These are phyloP conservation scores for Moniliella sp. DNA, from an alignment of 1,284 basidiomycete species.

Conservation along the genomic window DNA sequence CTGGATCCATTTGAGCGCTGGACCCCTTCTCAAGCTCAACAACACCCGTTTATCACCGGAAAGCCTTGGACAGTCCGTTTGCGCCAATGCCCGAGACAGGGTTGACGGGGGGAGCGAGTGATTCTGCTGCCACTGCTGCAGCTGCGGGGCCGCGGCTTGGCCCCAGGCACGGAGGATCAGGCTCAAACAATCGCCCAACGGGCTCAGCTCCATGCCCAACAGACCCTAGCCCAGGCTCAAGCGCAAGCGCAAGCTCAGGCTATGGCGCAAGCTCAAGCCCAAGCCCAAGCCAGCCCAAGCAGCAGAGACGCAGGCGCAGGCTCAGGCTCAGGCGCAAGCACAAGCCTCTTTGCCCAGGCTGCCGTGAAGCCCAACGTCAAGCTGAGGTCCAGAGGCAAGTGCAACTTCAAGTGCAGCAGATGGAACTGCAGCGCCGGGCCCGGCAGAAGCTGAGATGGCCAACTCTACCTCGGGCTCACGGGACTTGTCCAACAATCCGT, in stretches of 20 bases:
- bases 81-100: conserved; percentile 24
- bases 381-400: conserved; percentile 3
- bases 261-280: conserved; percentile 12
- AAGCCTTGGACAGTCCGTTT: conserved; percentile 49
- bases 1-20: conserved; percentile 83
- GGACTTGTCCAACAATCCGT: too few species aligned
- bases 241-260: conserved; percentile 27
- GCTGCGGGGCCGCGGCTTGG: conserved; percentile 43
- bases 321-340: conserved; percentile 2
- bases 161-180: conserved; percentile 61
- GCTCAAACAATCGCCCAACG: conserved; percentile 81
- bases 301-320: conserved; percentile 4
- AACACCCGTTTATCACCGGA: conserved; percentile 93
- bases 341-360: too few species aligned
- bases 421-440: not conserved
- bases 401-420: conserved; percentile 1
- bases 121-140: conserved; percentile 40
- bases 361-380: too few species aligned
- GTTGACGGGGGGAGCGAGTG: not conserved
- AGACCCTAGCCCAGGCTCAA: conserved; percentile 13
- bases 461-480: too few species aligned
- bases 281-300: conserved; percentile 10
- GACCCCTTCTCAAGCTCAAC: conserved; percentile 84
- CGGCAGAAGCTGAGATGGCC: too few species aligned
- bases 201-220: conserved; percentile 60